Percentiles rank a stretch among this genome's conserved stretches.
Conservation (phyloP, 495 filamentous ascomycete genomes). For the Penicillium antarcticum region DNA sequence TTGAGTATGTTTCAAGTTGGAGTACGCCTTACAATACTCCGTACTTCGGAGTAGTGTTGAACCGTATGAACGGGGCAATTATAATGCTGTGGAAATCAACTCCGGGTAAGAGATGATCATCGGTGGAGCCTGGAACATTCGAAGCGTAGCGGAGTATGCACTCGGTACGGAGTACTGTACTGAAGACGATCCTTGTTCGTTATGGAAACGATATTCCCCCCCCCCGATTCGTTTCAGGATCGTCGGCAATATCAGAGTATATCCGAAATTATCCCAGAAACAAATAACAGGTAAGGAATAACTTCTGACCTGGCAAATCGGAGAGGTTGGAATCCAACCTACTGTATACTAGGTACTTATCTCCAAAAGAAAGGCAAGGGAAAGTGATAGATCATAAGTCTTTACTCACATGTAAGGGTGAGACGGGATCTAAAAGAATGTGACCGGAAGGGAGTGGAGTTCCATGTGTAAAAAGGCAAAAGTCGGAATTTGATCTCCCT, state of each 20-base stretch:
- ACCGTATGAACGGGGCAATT: not conserved
- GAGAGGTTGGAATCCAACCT: constrained; percentile 14
- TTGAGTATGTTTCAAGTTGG: too few species aligned
- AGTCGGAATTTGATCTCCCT: not conserved
- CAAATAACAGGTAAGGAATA: constrained; percentile 9
- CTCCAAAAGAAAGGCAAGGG: not conserved
- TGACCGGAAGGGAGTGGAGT: constrained; percentile 2
- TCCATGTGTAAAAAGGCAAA: too few species aligned
- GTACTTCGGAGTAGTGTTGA: too few species aligned
- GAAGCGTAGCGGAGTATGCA: not conserved
- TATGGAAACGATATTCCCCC: too few species aligned
- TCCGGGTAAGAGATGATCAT: not conserved
- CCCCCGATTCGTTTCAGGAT: too few species aligned
- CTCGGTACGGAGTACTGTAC: too few species aligned
- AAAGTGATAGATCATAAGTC: constrained; percentile 10
- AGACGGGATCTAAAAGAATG: not conserved
- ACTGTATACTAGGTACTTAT: not conserved
- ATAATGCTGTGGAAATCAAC: constrained; percentile 4
- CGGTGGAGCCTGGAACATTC: not conserved
- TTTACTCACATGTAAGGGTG: constrained; percentile 3
- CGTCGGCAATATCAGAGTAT: too few species aligned
- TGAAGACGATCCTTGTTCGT: not conserved
- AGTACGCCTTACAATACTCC: too few species aligned
- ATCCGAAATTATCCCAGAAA: not conserved
- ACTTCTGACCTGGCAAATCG: too few species aligned